These are phyloP conservation scores for Apophysomyces elegans DNA, from an alignment of 371 early-diverging fungal species.

Conservation along the genomic window DNA sequence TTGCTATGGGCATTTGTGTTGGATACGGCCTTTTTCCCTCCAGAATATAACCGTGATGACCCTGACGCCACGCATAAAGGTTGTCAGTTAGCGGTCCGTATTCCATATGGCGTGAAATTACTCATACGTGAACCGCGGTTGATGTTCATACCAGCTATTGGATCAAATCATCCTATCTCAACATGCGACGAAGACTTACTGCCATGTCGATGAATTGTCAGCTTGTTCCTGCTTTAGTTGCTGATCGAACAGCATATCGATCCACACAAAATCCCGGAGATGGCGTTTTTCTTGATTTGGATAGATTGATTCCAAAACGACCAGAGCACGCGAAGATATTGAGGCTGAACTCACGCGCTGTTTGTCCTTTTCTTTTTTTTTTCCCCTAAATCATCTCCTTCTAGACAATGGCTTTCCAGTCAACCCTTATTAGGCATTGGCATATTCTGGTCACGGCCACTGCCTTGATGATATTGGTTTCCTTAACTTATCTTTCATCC, in stretches of 20 bases:
- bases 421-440: conserved; percentile 14
- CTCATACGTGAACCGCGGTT: conserved; percentile 26
- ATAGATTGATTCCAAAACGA: background rate
- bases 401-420: background rate
- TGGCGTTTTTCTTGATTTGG: background rate
- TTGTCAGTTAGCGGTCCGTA: conserved; percentile 40
- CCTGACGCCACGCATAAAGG: conserved; percentile 34
- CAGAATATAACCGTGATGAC: conserved; percentile 20
- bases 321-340: background rate
- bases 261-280: too few species aligned
- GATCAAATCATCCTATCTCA: background rate
- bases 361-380: conserved; percentile 3
- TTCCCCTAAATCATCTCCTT: background rate
- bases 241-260: too few species aligned
- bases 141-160: conserved; percentile 19
- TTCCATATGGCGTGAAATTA: conserved; percentile 26
- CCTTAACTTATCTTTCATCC: background rate
- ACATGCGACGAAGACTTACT: background rate
- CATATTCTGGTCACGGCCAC: conserved; percentile 8
- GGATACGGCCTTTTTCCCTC: conserved; percentile 21
- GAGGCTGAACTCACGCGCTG: background rate
- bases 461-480: background rate
- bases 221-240: too few species aligned
- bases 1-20: conserved; percentile 48
- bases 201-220: background rate